These are phyloP conservation scores for Piper betle DNA, from an alignment of 164 flowering plant species.

Conservation along the genomic window DNA sequence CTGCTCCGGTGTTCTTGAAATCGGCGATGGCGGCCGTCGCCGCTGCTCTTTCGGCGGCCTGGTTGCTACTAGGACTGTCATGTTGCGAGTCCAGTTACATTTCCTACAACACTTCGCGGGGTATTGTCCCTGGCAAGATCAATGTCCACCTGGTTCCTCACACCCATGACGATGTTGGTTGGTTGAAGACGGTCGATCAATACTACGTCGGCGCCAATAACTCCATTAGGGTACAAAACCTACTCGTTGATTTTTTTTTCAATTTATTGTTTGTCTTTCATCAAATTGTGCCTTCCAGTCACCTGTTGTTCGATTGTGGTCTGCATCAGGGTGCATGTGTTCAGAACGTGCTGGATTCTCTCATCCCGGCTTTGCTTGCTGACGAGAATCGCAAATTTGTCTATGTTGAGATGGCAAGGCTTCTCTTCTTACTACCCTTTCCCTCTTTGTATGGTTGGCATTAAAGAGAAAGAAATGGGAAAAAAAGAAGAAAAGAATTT, in stretches of 20 bases:
- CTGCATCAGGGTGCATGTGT: conserved; percentile 47
- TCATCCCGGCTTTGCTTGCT: conserved; percentile 56
- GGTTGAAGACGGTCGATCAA: conserved; percentile 66
- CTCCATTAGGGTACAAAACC: conserved; percentile 32
- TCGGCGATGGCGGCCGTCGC: conserved; percentile 4
- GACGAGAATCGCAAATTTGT: conserved; percentile 75
- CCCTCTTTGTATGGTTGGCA: not conserved
- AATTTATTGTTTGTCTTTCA: not conserved
- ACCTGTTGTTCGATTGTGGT: not conserved
- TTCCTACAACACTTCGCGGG: conserved; percentile 36
- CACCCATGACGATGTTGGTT: conserved; percentile 60
- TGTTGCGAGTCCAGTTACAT: conserved; percentile 24
- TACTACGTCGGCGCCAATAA: conserved; percentile 60
- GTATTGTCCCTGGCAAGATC: conserved; percentile 36
- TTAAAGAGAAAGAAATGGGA: too few relatives aligned
- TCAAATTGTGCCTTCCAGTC: not conserved
- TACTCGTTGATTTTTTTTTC: too few relatives aligned
- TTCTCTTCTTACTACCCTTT: not conserved
- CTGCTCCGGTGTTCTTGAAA: too few relatives aligned
- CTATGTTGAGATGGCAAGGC: conserved; percentile 44
- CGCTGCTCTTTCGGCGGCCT: conserved; percentile 1
- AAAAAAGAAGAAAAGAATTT: too few relatives aligned
- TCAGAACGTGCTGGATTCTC: conserved; percentile 80
- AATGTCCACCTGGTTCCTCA: conserved; percentile 59
- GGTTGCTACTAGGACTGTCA: not conserved